Base-by-base conservation (phyloP, 2,329 filamentous ascomycete genomes). In the Ceratocystis colombiana region DNA sequence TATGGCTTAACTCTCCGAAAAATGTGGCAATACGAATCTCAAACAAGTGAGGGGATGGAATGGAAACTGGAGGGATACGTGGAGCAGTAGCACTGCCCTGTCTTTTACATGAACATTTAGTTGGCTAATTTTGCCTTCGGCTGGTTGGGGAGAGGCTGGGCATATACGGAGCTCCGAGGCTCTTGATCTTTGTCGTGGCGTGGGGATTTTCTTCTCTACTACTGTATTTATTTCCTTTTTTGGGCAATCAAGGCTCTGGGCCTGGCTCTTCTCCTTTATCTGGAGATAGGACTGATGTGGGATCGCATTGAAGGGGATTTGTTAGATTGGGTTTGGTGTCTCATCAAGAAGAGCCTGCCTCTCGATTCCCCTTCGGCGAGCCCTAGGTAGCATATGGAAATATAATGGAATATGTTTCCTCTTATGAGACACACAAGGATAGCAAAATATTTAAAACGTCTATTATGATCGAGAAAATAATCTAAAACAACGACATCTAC, bases 1-100 rank as follows among this genome's bases (percentile, higher is more conserved):
- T 37, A 8, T n/a, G 15, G n/a, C 30, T 30, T 30, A n/a, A 17
- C 28, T 59, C 17, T 37, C 28, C 17, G 12, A 37, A 30, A 30
- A 59, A 59, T 59, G 55, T 37, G 28, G 55, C 55, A 22, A 59
- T 59, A 59, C 55, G 55, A 59, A 30, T 37, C 55, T 59, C 55
- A 59, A 59, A 59, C 55, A 59, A 41, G 17, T n/a, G 55, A 59
- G 55, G 55, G 28, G 7, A 59, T 28, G 15, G 28, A 6, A n/a
- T n/a, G 28, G 6, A 30, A 37, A 28, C 5, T 0, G 6, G 20
- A 28, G 22, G 28, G 55, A 20, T 7, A 55, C 46, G n/a, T n/a
- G 25, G 20, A 25, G 22, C 12, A 57, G 22, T 12, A 57, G 53
- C 28, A 33, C 12, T 59, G 25, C 28, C 28, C 55, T 59, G 17